phyloP scores from a whole-genome alignment of 805 yeast species.

The Metschnikowia kofuensis region DNA sequence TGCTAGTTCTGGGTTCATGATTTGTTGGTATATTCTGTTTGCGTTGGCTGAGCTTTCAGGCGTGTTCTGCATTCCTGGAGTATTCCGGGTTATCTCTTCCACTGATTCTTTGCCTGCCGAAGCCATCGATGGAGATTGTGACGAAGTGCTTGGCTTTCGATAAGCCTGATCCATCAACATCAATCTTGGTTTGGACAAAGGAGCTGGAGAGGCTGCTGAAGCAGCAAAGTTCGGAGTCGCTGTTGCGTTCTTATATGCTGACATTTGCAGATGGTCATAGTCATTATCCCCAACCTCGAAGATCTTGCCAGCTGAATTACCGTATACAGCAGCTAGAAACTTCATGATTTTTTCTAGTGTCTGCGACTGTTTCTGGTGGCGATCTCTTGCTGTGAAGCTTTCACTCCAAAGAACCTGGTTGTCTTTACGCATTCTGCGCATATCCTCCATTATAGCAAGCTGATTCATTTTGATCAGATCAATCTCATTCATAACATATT shows the following conservation, averaged over 20 bases:
- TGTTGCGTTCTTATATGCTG: conserved; percentile 17
- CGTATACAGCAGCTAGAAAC: conserved; percentile 81
- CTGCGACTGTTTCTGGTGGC: conserved; percentile 81
- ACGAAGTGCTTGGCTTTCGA: conserved; percentile 6
- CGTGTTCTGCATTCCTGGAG: conserved; percentile 7
- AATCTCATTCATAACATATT: conserved; percentile 62
- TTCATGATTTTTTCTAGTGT: conserved; percentile 84
- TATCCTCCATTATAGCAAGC: conserved; percentile 75
- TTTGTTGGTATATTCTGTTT: conserved; percentile 32
- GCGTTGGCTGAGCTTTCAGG: conserved; percentile 17
- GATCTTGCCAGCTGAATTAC: conserved; percentile 53
- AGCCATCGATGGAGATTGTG: conserved; percentile 11
- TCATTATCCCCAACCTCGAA: conserved; percentile 30
- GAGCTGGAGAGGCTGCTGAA: conserved; percentile 1
- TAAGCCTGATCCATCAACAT: conserved; percentile 43
- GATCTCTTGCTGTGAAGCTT: conserved; percentile 75
- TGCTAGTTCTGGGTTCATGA: conserved; percentile 25
- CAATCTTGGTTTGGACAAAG: conserved; percentile 29
- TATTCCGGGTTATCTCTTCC: conserved; percentile 17
- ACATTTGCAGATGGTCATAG: conserved; percentile 21
- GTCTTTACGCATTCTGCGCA: conserved; percentile 78
- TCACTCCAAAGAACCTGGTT: conserved; percentile 92
- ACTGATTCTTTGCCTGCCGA: conserved; percentile 14
- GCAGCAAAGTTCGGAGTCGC: conserved; percentile 3
- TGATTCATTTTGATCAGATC: conserved; percentile 78